phyloP scores from a whole-genome alignment of 441 rosid species.

The Adansonia rubrostipa region DNA sequence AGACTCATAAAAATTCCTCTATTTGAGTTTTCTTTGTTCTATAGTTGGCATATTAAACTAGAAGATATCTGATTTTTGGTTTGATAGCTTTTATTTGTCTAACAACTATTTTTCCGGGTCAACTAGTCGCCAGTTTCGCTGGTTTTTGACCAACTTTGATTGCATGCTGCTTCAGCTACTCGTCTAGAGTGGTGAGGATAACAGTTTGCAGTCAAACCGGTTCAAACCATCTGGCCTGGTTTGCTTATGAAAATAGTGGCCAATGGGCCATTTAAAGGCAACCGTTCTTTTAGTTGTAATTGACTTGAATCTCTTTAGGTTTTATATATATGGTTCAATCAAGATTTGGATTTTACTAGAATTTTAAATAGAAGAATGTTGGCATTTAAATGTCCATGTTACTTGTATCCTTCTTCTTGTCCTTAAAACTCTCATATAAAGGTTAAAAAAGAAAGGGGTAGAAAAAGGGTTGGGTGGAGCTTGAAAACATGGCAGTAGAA shows the following conservation, averaged over 20 bases:
- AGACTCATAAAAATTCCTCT: not conserved
- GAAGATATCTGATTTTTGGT: not conserved
- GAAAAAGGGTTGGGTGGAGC: not conserved
- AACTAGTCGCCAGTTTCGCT: not conserved
- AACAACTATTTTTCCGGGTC: not conserved
- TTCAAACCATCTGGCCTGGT: not conserved
- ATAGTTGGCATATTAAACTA: not conserved
- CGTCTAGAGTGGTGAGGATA: not conserved
- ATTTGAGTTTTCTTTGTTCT: not conserved
- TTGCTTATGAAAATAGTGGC: not conserved
- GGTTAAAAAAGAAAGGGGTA: not conserved
- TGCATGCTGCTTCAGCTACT: not conserved
- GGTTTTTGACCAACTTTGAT: not conserved
- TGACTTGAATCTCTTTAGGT: not conserved
- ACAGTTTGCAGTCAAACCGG: not conserved
- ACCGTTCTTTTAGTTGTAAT: not conserved
- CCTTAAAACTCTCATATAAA: not conserved
- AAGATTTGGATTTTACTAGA: not conserved
- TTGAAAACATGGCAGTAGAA: not conserved
- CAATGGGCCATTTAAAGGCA: not conserved
- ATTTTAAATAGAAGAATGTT: not conserved
- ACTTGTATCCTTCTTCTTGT: not conserved
- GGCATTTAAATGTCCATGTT: not conserved
- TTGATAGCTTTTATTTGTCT: not conserved
- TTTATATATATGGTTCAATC: not conserved